phyloP scores from a whole-genome alignment of 352 stramenopile genomes.

The Phytophthora rubi region DNA sequence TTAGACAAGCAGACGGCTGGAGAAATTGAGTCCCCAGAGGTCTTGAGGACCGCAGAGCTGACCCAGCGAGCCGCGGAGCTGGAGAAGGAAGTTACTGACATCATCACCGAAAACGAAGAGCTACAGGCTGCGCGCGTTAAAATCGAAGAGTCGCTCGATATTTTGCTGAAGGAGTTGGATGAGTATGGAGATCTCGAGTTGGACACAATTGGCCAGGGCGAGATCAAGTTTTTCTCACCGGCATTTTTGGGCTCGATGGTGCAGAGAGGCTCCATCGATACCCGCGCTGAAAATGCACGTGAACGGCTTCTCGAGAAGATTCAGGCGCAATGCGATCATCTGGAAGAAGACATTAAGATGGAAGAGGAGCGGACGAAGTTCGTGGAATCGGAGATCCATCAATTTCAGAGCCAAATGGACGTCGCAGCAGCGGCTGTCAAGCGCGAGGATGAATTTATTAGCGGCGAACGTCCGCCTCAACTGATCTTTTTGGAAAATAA shows the following conservation, averaged over 20 bases:
- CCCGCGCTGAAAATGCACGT: slow-evolving; percentile 58
- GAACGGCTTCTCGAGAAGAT: slow-evolving; percentile 69
- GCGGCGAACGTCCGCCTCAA: slow-evolving; percentile 75
- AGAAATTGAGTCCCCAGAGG: slow-evolving; percentile 69
- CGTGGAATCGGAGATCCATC: slow-evolving; percentile 67
- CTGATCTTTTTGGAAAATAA: slow-evolving; percentile 84
- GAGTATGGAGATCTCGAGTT: slow-evolving; percentile 69
- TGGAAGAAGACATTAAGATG: slow-evolving; percentile 68
- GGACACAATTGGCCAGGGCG: slow-evolving; percentile 37
- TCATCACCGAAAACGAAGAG: slow-evolving; percentile 76
- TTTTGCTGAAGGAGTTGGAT: slow-evolving; percentile 69
- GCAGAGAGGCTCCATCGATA: slow-evolving; percentile 69
- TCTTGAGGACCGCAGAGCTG: slow-evolving; percentile 62
- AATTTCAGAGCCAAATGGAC: slow-evolving; percentile 75
- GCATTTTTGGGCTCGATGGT: slow-evolving; percentile 70
- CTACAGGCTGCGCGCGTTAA: slow-evolving; percentile 53
- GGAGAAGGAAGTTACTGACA: slow-evolving; percentile 75
- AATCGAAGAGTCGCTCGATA: slow-evolving; percentile 66
- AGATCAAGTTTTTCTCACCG: slow-evolving; percentile 76
- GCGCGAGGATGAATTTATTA: slow-evolving; percentile 82
- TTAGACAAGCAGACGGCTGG: slow-evolving; percentile 63
- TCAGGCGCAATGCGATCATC: slow-evolving; percentile 50
- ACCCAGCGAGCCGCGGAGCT: slow-evolving; percentile 56
- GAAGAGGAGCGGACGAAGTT: slow-evolving; percentile 61
- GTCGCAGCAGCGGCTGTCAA: slow-evolving; percentile 65